These are phyloP conservation scores for Spongospora subterranea DNA, from an alignment of 208 protist species.

Conservation along the genomic window DNA sequence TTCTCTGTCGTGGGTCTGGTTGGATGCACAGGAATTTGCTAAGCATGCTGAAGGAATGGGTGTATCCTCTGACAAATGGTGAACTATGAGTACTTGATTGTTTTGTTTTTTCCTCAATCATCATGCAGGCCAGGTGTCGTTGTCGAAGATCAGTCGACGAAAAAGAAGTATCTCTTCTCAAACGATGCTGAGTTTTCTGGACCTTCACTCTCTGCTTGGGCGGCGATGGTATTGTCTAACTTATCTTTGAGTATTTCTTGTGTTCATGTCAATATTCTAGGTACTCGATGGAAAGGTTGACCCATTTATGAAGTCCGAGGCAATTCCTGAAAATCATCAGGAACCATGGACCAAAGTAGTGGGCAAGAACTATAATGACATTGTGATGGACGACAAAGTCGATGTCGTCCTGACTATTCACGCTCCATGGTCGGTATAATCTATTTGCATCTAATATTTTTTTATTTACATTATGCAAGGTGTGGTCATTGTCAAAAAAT, in stretches of 20 bases:
- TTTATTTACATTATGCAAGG: neutral
- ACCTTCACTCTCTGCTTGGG: neutral
- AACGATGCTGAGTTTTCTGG: constrained; percentile 14
- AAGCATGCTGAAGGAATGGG: constrained; percentile 51
- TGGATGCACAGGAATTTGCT: neutral
- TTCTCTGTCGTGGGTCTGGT: constrained; percentile 40
- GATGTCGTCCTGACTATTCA: constrained; percentile 81
- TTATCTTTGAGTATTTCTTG: neutral
- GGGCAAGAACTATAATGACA: constrained; percentile 74
- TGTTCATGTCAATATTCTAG: neutral
- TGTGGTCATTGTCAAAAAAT: constrained; percentile 82
- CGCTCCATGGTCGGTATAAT: constrained; percentile 73
- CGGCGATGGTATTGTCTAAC: neutral
- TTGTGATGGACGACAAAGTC: constrained; percentile 71
- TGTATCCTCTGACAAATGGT: constrained; percentile 5
- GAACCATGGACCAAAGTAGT: constrained; percentile 70
- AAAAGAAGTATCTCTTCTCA: constrained; percentile 56
- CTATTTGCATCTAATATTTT: constrained; percentile 40
- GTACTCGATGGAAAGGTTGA: constrained; percentile 29
- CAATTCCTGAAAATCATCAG: constrained; percentile 37
- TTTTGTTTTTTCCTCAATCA: neutral
- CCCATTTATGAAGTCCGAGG: constrained; percentile 57
- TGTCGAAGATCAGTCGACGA: constrained; percentile 41
- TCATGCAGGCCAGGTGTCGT: constrained; percentile 21
- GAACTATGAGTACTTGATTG: neutral